Base-by-base conservation (phyloP, 2,329 filamentous ascomycete species). In the Penicillium sp. region DNA sequence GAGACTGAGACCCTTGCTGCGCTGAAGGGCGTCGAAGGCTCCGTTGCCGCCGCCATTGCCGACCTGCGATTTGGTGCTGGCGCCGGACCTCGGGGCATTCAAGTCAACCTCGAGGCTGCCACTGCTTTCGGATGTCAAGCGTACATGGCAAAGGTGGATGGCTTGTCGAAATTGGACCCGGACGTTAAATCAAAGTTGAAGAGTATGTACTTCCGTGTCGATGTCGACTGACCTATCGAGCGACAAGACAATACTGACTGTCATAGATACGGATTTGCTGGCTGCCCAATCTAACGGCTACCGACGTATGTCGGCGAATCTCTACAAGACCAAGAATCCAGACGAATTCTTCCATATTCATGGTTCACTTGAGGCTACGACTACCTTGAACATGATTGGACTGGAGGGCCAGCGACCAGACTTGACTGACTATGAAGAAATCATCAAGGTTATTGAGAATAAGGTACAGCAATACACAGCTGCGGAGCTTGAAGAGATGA, bases 281-380 rank as follows among this genome's bases (percentile, higher is more conserved):
- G 76, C 82, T 57, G 88, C 88, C 1, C 88, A 91, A 67, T 89
- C 87, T 2, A 83, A 85, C 58, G 76, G 83, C 7, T 91, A 91
- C 66, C 82, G 88, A 10, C 84, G 88, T 57, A 79, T 90, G 71
- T 88, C 87, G 12, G 87, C 87, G 15, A 89, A 89, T 57, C 73
- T 90, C 1, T 90, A 90, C 72, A 79, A 82, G 63, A 89, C 87
- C 9, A 86, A 83, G 67, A 80, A 78, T n/a, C 73, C 78, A 1
- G 83, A 81, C n/a, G 79, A 86, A 65, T 90, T 84, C 65, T 91
- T 88, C 66, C 88, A 91, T 65, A 87, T 90, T 27, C 88, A 90
- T 67, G 87, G 88, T 42, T 90, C 87, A 0, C 73, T 91, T 0
- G 87, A 90, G 61, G 87, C 88, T 4, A 85, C 83, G 10, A 86